Percentiles rank a stretch among this genome's conserved stretches.
Evolutionary conservation across 306 rosid genomes (phyloP).

Genomic region (Ammopiptanthus mongolicus): DNA sequence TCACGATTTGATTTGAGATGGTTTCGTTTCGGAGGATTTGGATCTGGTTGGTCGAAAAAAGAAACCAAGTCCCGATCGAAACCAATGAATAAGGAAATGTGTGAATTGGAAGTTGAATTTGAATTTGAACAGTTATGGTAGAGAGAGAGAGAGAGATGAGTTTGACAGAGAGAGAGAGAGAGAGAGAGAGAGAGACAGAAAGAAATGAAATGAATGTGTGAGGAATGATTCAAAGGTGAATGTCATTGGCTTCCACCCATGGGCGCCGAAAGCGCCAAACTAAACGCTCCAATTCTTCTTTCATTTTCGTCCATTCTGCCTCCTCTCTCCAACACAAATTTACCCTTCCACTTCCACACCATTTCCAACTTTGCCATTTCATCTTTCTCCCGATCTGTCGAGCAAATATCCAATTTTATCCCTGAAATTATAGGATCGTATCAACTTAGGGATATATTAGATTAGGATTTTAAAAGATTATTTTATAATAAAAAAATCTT

Average conservation of each 20-base stretch:
- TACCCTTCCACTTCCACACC: background rate
- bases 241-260: conserved; percentile 26
- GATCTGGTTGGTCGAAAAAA: conserved; percentile 22
- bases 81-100: background rate
- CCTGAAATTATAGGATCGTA: too few relatives aligned
- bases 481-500: too few relatives aligned
- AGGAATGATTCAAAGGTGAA: conserved; percentile 30
- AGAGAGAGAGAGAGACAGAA: conserved; percentile 11
- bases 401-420: too few relatives aligned
- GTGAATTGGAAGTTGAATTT: background rate
- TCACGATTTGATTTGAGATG: background rate
- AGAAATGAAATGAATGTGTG: conserved; percentile 3
- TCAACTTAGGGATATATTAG: too few relatives aligned
- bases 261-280: conserved; percentile 59
- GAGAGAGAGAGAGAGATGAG: conserved; percentile 1
- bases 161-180: conserved; percentile 9
- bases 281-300: conserved; percentile 20
- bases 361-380: conserved; percentile 27
- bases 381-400: background rate
- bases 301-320: background rate
- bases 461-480: too few relatives aligned
- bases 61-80: background rate
- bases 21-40: conserved; percentile 2
- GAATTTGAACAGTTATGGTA: background rate
- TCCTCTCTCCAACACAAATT: background rate